Percentiles rank a stretch among this genome's conserved stretches.
Conservation (phyloP, 441 rosid species). For the Croton laevigatus region DNA sequence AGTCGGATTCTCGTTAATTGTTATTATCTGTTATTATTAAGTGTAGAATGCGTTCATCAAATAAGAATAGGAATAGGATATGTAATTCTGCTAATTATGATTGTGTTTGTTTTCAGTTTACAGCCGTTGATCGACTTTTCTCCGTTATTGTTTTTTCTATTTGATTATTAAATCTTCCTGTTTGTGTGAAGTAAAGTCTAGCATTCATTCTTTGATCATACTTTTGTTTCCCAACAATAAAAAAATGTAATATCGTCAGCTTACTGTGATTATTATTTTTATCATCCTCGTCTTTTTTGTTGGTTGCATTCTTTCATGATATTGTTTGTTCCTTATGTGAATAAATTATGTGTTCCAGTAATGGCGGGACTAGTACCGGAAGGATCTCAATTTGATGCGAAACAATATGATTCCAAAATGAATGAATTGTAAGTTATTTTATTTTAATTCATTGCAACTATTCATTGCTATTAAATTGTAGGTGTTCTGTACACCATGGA, state of each 20-base stretch:
- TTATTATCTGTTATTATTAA: background rate
- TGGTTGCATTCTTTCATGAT: background rate
- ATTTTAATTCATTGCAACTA: background rate
- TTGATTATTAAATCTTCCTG: background rate
- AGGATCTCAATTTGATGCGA: conserved; percentile 72
- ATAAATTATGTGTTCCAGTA: conserved; percentile 31
- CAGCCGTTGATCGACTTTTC: background rate
- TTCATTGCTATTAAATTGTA: background rate
- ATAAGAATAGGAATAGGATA: too few species aligned
- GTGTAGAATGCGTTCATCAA: background rate
- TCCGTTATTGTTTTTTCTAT: background rate
- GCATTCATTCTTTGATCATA: background rate
- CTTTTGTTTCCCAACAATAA: too few species aligned
- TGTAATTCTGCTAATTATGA: background rate
- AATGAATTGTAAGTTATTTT: conserved; percentile 32
- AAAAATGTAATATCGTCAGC: too few species aligned
- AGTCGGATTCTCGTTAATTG: background rate
- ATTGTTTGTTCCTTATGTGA: background rate
- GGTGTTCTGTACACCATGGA: background rate
- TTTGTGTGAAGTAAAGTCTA: background rate
- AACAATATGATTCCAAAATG: conserved; percentile 70
- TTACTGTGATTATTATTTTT: background rate
- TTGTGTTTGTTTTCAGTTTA: too few species aligned
- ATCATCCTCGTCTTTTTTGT: background rate
- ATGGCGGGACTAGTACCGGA: conserved; percentile 77